phyloP scores from a whole-genome alignment of 768 basidiomycete species.

The Boletus tomentosulus region DNA sequence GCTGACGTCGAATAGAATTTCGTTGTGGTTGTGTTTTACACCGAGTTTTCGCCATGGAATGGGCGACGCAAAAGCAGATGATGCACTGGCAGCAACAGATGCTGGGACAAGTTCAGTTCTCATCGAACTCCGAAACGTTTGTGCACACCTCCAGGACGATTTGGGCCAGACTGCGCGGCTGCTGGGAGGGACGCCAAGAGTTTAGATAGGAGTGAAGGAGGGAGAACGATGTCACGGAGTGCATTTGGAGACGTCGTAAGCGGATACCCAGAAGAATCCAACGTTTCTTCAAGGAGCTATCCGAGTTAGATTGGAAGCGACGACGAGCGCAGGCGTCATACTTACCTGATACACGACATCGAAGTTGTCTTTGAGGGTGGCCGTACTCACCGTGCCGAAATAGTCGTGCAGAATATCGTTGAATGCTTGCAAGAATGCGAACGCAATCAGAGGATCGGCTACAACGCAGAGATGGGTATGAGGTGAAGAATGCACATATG shows the following conservation, averaged over 20 bases:
- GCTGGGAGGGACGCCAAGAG: constrained; percentile 41
- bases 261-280: constrained; percentile 89
- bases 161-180: constrained; percentile 22
- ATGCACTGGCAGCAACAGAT: constrained; percentile 33
- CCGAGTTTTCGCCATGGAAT: constrained; percentile 93
- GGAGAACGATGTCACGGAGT: constrained; percentile 88
- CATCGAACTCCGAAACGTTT: not conserved
- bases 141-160: constrained; percentile 26
- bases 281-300: constrained; percentile 90
- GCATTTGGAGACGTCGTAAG: constrained; percentile 88
- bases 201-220: constrained; percentile 82
- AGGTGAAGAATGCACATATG: not conserved
- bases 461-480: not conserved
- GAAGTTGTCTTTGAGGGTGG: constrained; percentile 84
- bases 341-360: constrained; percentile 96
- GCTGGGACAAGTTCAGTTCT: constrained; percentile 11
- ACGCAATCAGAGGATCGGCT: constrained; percentile 90
- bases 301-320: constrained; percentile 1
- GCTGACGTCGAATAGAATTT: constrained; percentile 87
- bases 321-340: constrained; percentile 27
- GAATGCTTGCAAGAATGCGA: constrained; percentile 85
- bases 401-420: constrained; percentile 82
- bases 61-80: constrained; percentile 72
- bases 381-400: constrained; percentile 78
- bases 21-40: constrained; percentile 79